Percentiles rank a stretch among this genome's conserved stretches.
Evolutionary conservation across 2,329 filamentous ascomycete genomes (phyloP).

Genomic region (Dothideomycetes sp.): DNA sequence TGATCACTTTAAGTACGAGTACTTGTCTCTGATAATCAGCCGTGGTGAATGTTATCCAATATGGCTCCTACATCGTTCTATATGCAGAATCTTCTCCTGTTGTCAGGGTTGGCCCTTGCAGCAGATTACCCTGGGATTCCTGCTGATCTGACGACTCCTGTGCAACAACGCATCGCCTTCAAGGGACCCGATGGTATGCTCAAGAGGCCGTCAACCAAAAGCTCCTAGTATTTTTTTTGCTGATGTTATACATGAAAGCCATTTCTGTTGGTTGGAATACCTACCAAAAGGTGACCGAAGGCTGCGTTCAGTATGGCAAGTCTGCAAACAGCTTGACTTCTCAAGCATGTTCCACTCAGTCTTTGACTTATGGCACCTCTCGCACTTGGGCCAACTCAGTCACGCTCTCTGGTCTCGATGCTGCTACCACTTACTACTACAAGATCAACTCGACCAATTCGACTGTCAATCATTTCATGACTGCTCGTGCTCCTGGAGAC

Average conservation of each 20-base stretch:
- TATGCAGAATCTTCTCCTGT: background rate
- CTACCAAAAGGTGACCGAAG: constrained; percentile 36
- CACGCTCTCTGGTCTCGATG: constrained; percentile 36
- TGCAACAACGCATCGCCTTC: constrained; percentile 46
- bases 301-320: constrained; percentile 46
- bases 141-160: constrained; percentile 42
- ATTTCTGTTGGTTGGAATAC: constrained; percentile 50
- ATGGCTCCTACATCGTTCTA: background rate
- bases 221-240: too few species aligned
- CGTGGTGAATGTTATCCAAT: background rate
- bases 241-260: constrained; percentile 29
- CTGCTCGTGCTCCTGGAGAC: constrained; percentile 46
- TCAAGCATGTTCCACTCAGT: constrained; percentile 37
- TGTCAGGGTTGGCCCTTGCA: background rate
- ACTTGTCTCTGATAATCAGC: background rate
- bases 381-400: constrained; percentile 46
- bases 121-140: constrained; percentile 39
- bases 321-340: constrained; percentile 31
- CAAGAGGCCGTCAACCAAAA: too few species aligned
- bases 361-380: constrained; percentile 45
- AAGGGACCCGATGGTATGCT: constrained; percentile 39
- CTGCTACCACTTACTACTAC: constrained; percentile 53
- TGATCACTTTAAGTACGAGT: background rate
- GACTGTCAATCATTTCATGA: constrained; percentile 45
- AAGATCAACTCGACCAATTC: constrained; percentile 50